Base-by-base conservation (phyloP, 257 asterid genomes). In the Penstemon barbatus region DNA sequence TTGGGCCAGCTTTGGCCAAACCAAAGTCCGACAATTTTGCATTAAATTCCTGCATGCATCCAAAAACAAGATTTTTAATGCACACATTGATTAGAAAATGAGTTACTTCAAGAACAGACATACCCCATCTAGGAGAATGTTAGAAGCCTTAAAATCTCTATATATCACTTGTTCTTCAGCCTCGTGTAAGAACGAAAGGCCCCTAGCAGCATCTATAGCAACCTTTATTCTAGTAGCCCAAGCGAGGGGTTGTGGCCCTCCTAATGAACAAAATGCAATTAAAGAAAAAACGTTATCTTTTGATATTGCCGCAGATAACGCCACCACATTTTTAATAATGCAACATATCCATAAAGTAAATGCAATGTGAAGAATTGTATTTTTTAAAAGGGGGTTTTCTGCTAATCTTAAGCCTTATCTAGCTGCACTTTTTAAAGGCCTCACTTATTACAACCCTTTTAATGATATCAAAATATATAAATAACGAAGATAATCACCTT, bases 171-270 rank as follows among this genome's bases (percentile, higher is more conserved):
- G 85, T 44, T 80, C 81, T 57, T 83, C 79, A 59, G 86, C 83
- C 45, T 80, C 86, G 43, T 89, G 96, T 60, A 89, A 79, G 83
- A 85, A 85, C 36, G 87, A 68, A 65, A 89, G 96, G 61, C 96
- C 92, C 61, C 83, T 79, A 5, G 96, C 96, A 66, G 94, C 94
- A 66, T 84, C 94, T 3, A 81, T 73, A 12, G 95, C 91, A 43
- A 89, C 89, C 75, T 85, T 87, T 69, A 89, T 79, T 68, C 96
- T 77, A 8, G 83, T 82, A 37, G 83, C 84, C 96, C 96, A 89
- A 40, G 81, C 48, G 5, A 89, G 80, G 3, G 91, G 91, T 44
- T 89, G 91, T 3, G 89, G 71, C 7, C 95, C 94, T 79, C 86
- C 91, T 84, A 2, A 25, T 25, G 2, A 25, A 25, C 33, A 25